These are phyloP conservation scores for Epichloe elymi DNA, from an alignment of 2,329 filamentous ascomycete genomes.

Conservation along the genomic window DNA sequence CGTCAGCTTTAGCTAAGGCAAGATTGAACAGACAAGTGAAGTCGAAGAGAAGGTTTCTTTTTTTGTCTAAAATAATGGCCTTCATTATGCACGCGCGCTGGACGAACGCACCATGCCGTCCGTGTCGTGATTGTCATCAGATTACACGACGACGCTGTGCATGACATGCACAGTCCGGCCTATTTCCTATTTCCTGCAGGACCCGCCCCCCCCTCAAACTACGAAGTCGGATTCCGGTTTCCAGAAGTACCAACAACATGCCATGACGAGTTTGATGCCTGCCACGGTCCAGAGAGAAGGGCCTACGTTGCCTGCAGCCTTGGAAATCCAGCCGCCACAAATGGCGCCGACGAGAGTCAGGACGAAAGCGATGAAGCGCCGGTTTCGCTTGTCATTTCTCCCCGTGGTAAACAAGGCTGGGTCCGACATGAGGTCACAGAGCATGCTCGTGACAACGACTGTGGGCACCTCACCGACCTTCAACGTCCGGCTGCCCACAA, in stretches of 20 bases:
- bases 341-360: constrained; percentile 34
- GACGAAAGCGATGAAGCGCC: constrained; percentile 30
- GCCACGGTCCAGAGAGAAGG: constrained; percentile 32
- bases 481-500: constrained; percentile 33
- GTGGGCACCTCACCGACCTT: constrained; percentile 41
- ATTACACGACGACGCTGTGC: too few species aligned
- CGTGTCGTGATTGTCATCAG: too few species aligned
- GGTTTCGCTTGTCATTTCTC: constrained; percentile 37
- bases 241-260: constrained; percentile 23
- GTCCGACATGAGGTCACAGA: constrained; percentile 40
- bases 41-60: too few species aligned
- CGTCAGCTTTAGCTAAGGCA: too few species aligned
- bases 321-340: constrained; percentile 33
- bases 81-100: too few species aligned
- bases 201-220: background rate
- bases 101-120: too few species aligned
- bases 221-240: constrained; percentile 5
- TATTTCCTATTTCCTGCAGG: too few species aligned
- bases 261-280: constrained; percentile 29
- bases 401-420: constrained; percentile 27
- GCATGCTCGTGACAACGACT: constrained; percentile 40
- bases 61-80: too few species aligned
- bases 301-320: constrained; percentile 25
- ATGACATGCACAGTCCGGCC: too few species aligned
- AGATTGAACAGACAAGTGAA: too few species aligned